phyloP scores from a whole-genome alignment of 2,329 filamentous ascomycete genomes.

The Talaromyces albobiverticillius region DNA sequence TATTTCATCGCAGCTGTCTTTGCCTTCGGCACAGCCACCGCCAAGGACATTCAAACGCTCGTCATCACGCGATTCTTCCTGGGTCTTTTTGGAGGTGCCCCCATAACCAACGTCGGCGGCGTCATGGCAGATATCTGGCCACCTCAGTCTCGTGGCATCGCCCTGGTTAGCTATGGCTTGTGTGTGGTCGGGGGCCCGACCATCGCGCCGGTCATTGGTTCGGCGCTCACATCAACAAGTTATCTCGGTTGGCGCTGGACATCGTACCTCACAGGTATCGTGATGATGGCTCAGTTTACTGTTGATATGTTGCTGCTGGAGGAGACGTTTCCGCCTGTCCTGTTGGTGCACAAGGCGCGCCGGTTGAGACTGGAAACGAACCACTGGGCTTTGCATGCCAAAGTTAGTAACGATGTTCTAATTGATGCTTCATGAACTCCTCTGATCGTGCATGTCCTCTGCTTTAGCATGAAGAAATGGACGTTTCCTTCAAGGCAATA shows the following conservation, averaged over 20 bases:
- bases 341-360: slow-evolving; percentile 21
- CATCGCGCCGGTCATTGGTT: slow-evolving; percentile 49
- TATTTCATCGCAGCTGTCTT: neutral
- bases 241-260: slow-evolving; percentile 52
- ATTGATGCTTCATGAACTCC: neutral
- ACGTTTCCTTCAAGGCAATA: neutral
- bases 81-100: slow-evolving; percentile 61
- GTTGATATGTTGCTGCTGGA: slow-evolving; percentile 36
- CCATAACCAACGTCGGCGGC: slow-evolving; percentile 67
- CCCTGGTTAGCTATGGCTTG: slow-evolving; percentile 2
- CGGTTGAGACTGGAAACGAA: neutral
- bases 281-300: slow-evolving; percentile 38
- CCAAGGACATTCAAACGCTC: neutral
- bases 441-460: neutral
- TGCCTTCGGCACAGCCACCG: neutral
- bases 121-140: slow-evolving; percentile 65
- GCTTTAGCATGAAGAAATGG: neutral
- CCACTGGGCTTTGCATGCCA: neutral
- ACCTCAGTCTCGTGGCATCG: slow-evolving; percentile 28
- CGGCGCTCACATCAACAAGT: slow-evolving; percentile 43
- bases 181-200: slow-evolving; percentile 30
- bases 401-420: neutral
- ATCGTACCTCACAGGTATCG: slow-evolving; percentile 52
- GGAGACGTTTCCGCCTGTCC: slow-evolving; percentile 41
- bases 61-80: slow-evolving; percentile 54